Percentiles rank a stretch among this genome's conserved stretches.
phyloP scores from a whole-genome alignment of 2,329 filamentous ascomycete genomes.

The Moelleriella libera region DNA sequence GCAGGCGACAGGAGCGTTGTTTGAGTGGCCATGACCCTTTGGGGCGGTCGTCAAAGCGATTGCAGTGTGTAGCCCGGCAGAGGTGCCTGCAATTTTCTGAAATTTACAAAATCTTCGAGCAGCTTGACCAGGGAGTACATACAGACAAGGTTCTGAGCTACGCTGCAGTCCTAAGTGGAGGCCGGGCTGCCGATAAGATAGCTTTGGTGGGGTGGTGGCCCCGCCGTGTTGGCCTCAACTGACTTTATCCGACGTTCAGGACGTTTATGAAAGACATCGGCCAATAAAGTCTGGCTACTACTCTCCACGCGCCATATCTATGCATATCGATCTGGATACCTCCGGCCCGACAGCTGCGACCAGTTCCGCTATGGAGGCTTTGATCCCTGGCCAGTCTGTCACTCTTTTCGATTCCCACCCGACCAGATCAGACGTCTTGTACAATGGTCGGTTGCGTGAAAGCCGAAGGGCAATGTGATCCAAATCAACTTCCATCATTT shows the following conservation, averaged over 20 bases:
- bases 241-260: too few species aligned
- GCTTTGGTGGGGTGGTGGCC: neutral
- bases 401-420: constrained; percentile 43
- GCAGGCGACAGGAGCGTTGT: constrained; percentile 77
- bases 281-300: neutral
- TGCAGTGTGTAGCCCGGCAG: too few species aligned
- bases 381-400: constrained; percentile 35
- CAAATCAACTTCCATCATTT: constrained; percentile 41
- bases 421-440: constrained; percentile 35
- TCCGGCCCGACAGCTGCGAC: constrained; percentile 51
- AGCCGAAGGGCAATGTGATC: constrained; percentile 43
- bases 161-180: neutral
- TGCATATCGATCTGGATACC: constrained; percentile 37
- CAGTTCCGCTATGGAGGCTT: constrained; percentile 51
- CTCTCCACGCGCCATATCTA: constrained; percentile 35
- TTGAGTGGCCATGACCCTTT: constrained; percentile 43
- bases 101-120: too few species aligned
- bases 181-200: neutral
- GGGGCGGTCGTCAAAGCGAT: too few species aligned
- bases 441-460: constrained; percentile 19
- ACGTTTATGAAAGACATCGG: too few species aligned
- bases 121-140: too few species aligned
- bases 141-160: neutral
- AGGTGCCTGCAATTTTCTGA: too few species aligned
- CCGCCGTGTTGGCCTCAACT: too few species aligned